Evolutionary conservation across 441 rosid genomes (phyloP).

Genomic region (Macaranga tanarius): DNA sequence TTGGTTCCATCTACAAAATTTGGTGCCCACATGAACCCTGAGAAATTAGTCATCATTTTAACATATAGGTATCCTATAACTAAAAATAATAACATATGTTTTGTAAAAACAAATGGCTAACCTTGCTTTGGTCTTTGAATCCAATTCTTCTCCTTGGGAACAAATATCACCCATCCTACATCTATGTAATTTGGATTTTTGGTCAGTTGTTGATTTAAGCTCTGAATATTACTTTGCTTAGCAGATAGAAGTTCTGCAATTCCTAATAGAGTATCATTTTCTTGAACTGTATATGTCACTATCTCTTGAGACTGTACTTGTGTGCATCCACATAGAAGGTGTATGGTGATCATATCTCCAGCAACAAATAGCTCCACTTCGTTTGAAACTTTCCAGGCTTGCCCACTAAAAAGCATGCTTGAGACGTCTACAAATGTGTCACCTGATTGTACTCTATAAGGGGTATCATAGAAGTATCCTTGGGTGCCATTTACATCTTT

Average conservation of each 20-base stretch:
- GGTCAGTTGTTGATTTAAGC: slow-evolving; percentile 18
- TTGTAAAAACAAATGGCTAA: neutral
- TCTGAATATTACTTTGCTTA: slow-evolving; percentile 22
- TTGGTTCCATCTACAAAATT: neutral
- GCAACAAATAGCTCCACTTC: slow-evolving; percentile 21
- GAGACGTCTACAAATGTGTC: slow-evolving; percentile 18
- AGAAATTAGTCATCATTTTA: neutral
- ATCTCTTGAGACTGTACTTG: slow-evolving; percentile 25
- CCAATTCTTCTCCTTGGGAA: slow-evolving; percentile 27
- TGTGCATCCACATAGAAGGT: slow-evolving; percentile 35
- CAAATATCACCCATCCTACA: slow-evolving; percentile 38
- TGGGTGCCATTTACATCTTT: slow-evolving; percentile 32
- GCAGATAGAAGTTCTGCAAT: slow-evolving; percentile 33
- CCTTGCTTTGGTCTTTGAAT: slow-evolving; percentile 27
- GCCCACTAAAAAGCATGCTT: slow-evolving; percentile 24
- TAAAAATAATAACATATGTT: neutral
- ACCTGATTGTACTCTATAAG: slow-evolving; percentile 18
- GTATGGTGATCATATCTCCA: slow-evolving; percentile 19
- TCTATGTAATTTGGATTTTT: slow-evolving; percentile 32
- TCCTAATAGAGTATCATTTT: slow-evolving; percentile 26
- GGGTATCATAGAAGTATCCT: slow-evolving; percentile 36
- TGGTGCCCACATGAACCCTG: neutral
- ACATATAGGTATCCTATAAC: neutral
- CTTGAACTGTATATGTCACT: slow-evolving; percentile 33
- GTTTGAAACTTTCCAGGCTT: slow-evolving; percentile 31